Percentiles rank a stretch among this genome's conserved stretches.
These are phyloP conservation scores for Blepharisma undulans DNA, from an alignment of 169 alveolate genomes.

Conservation along the genomic window DNA sequence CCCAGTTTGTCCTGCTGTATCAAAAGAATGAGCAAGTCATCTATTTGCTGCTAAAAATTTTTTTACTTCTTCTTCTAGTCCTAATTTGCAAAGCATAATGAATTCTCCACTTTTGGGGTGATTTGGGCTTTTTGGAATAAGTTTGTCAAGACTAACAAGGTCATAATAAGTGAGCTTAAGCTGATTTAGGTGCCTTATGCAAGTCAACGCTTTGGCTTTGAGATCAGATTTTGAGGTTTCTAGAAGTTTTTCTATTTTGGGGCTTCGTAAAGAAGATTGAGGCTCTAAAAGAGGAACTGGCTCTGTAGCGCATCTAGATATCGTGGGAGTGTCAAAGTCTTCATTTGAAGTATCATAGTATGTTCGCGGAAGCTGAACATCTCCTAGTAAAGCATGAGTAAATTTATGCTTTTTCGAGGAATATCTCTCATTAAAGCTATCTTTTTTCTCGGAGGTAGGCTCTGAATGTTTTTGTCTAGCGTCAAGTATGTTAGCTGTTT, in stretches of 20 bases:
- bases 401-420: not conserved
- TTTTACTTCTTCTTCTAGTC: not conserved
- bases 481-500: not conserved
- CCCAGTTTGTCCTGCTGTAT: conserved; percentile 10
- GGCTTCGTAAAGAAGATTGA: not conserved
- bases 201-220: not conserved
- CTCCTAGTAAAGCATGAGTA: not conserved
- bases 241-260: not conserved
- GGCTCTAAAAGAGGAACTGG: not conserved
- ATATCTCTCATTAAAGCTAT: conserved; percentile 4
- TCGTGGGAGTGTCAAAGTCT: not conserved
- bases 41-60: not conserved
- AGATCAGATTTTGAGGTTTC: not conserved
- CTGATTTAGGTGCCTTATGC: not conserved
- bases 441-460: not conserved
- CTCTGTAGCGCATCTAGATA: not conserved
- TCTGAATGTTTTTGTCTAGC: not conserved
- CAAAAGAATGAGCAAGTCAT: not conserved
- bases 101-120: conserved; percentile 1
- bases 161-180: not conserved
- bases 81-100: not conserved
- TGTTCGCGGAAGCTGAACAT: not conserved
- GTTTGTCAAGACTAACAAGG: not conserved
- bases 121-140: not conserved
- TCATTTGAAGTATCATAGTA: not conserved